phyloP scores from a whole-genome alignment of 495 filamentous ascomycete genomes.

The Penicillium egyptiacum region DNA sequence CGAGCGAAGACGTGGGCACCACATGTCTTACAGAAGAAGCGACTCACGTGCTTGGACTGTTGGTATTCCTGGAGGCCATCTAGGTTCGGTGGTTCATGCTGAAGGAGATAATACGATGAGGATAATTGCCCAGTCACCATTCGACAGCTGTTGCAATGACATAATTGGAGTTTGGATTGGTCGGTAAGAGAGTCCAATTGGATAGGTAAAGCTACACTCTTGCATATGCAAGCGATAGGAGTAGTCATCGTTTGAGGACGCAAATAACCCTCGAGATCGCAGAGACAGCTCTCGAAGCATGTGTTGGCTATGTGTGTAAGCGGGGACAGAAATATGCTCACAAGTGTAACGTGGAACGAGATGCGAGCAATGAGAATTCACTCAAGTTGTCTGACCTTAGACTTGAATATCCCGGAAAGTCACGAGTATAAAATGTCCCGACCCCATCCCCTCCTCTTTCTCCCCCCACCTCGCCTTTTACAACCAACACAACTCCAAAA shows the following conservation, averaged over 20 bases:
- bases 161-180: constrained; percentile 47
- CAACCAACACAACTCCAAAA: constrained; percentile 1
- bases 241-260: constrained; percentile 11
- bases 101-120: constrained; percentile 50
- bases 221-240: constrained; percentile 59
- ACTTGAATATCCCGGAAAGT: constrained; percentile 19
- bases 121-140: constrained; percentile 58
- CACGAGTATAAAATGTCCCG: constrained; percentile 28
- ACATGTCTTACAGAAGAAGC: constrained; percentile 70
- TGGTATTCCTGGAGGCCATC: constrained; percentile 48
- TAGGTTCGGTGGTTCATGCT: constrained; percentile 33
- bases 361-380: neutral
- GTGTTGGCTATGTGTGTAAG: constrained; percentile 30
- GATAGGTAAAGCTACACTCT: constrained; percentile 44
- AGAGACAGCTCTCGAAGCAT: neutral
- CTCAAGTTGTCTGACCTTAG: neutral
- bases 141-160: constrained; percentile 66
- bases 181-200: constrained; percentile 30
- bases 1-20: constrained; percentile 61
- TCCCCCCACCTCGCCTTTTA: constrained; percentile 8
- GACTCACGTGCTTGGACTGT: constrained; percentile 46
- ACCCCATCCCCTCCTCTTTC: constrained; percentile 2
- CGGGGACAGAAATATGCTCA: constrained; percentile 37
- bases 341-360: constrained; percentile 8
- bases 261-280: neutral